Evolutionary conservation across 2,329 filamentous ascomycete genomes (phyloP), one percentile per base, ranked within the genome.

Genomic region (Talaromyces sp.): DNA sequence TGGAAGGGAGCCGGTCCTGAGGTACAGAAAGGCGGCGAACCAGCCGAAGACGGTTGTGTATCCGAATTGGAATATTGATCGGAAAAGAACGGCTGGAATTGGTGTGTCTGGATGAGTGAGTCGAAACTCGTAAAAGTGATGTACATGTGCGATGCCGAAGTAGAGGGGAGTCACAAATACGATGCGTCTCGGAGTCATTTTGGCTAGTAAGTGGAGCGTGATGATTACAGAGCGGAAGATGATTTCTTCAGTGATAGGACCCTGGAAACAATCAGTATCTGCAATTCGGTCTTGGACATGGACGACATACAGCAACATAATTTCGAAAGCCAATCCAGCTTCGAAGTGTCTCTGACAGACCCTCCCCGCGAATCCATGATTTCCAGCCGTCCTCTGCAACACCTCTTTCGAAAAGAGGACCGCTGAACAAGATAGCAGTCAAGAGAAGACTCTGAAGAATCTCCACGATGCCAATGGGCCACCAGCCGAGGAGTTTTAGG

Each of bases 21-120:
- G 73, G 71, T 90, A 96, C 21, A 97, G 71, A 70, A 98, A 99
- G 0, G 91, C 92, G 4, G 90, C 93, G 76, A 95, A 96, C 76
- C 92, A 92, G 65, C 95, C 95, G 71, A 99, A 99, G 5, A 98
- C 76, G 6, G 91, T 93, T 0, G 95, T 99, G 76, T 96, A 99
- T 3, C 84, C 81, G 70, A 99, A 89, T 73, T 98, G 95, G 67
- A 98, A 83, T 11, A 92, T 67, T 1, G 91, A 92, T 57, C 91
- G 87, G 31, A 90, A 72, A 5, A 95, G 71, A 6, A 89, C 86
- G 1, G 85, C 81, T 0, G 82, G 67, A 12, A 88, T 71, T 0
- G 90, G 84, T 1, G 88, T 86, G 66, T 86, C 81, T 8, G 91
- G 91, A 69, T 96, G 86, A 1, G 89, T 91, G 63, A 96, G 81